Evolutionary conservation across 768 basidiomycete species (phyloP).

Genomic region (Kwoniella sp.): DNA sequence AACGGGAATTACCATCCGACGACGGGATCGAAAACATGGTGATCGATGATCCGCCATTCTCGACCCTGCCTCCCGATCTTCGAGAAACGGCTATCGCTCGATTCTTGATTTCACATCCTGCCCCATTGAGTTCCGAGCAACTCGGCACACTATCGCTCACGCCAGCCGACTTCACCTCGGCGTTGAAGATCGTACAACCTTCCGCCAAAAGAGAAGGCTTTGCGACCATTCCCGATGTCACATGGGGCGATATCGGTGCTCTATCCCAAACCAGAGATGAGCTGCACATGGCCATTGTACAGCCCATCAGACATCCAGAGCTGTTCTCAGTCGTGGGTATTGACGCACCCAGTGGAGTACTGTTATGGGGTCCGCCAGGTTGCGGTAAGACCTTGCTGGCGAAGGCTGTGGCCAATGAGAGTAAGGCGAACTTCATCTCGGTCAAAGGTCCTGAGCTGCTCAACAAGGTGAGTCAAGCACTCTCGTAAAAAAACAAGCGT

Average conservation of each 20-base stretch:
- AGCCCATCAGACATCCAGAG: slow-evolving; percentile 87
- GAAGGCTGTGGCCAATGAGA: slow-evolving; percentile 96
- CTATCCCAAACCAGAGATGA: slow-evolving; percentile 83
- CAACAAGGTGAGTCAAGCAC: slow-evolving; percentile 72
- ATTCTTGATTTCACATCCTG: slow-evolving; percentile 85
- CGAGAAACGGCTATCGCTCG: slow-evolving; percentile 71
- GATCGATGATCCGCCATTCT: slow-evolving; percentile 54
- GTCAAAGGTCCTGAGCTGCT: slow-evolving; percentile 95
- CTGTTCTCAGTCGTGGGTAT: slow-evolving; percentile 87
- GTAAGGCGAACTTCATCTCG: slow-evolving; percentile 92
- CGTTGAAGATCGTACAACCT: slow-evolving; percentile 87
- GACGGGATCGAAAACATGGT: slow-evolving; percentile 47
- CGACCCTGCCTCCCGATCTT: slow-evolving; percentile 60
- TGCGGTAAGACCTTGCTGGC: slow-evolving; percentile 98
- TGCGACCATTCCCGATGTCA: slow-evolving; percentile 91
- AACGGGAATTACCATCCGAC: slow-evolving; percentile 31
- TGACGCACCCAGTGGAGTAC: slow-evolving; percentile 84
- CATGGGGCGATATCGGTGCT: slow-evolving; percentile 93
- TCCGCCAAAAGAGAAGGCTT: slow-evolving; percentile 98
- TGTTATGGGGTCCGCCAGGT: slow-evolving; percentile 98
- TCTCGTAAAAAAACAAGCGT: too few species aligned
- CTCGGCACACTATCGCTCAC: slow-evolving; percentile 81
- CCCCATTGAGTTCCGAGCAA: slow-evolving; percentile 73
- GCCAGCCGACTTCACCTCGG: slow-evolving; percentile 73
- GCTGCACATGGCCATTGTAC: slow-evolving; percentile 95